Evolutionary conservation across 2,329 filamentous ascomycete species (phyloP).

Genomic region (Xylaria sp.): DNA sequence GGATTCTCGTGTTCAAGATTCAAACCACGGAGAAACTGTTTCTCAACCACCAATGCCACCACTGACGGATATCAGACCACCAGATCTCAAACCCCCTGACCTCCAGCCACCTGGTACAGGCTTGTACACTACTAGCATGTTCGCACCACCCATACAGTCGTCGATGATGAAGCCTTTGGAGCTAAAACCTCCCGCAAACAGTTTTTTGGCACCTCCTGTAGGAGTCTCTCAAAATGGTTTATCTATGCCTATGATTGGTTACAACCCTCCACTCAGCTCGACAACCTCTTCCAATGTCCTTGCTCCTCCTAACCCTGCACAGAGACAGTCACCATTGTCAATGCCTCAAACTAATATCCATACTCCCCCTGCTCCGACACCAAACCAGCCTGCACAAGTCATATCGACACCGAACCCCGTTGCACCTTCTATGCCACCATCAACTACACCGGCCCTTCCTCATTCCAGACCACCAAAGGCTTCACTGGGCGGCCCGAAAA

Average conservation of each 20-base stretch:
- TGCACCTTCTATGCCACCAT: conserved; percentile 31
- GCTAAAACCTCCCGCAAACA: conserved; percentile 46
- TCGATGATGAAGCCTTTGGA: conserved; percentile 47
- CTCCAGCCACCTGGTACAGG: conserved; percentile 39
- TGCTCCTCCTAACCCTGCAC: conserved; percentile 57
- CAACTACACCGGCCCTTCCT: conserved; percentile 10
- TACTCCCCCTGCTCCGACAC: conserved; percentile 35
- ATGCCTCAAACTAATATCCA: conserved; percentile 47
- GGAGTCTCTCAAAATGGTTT: conserved; percentile 46
- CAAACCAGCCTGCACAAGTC: conserved; percentile 25
- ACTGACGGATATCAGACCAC: conserved; percentile 38
- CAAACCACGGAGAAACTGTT: conserved; percentile 23
- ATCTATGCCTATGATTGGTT: conserved; percentile 52
- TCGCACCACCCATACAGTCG: conserved; percentile 46
- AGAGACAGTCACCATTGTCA: conserved; percentile 51
- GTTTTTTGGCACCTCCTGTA: conserved; percentile 48
- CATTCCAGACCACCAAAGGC: conserved; percentile 37
- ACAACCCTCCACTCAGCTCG: conserved; percentile 42
- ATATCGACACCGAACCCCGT: conserved; percentile 33
- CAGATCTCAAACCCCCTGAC: conserved; percentile 45
- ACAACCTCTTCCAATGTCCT: conserved; percentile 53
- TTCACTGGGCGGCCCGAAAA: conserved; percentile 38
- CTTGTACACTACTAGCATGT: conserved; percentile 49
- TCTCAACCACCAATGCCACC: conserved; percentile 34
- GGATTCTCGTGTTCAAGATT: background rate